Conservation (phyloP, 306 rosid genomes). For the Ceratonia siliqua region DNA sequence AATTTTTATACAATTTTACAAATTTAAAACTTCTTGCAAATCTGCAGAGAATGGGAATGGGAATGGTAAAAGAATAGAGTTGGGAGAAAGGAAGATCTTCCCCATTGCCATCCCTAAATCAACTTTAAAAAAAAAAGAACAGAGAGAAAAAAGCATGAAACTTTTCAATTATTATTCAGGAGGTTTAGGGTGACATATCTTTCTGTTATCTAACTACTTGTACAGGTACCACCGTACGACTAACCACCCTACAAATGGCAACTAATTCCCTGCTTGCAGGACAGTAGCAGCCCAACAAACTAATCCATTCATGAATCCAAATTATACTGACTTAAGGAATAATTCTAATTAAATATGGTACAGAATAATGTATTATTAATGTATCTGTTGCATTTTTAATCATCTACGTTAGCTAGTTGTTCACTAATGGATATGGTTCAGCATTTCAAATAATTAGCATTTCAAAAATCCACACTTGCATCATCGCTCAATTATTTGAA, state of each 20-base stretch:
- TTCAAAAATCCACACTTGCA: conserved; percentile 12
- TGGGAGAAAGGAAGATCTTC: too few species aligned
- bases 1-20: too few species aligned
- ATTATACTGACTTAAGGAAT: neutral
- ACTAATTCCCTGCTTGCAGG: neutral
- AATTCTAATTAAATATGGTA: neutral
- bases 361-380: neutral
- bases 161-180: neutral
- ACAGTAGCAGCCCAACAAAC: neutral
- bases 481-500: conserved; percentile 20
- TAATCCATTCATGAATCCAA: neutral
- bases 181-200: too few species aligned
- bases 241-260: neutral
- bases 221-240: neutral
- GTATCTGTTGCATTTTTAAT: neutral
- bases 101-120: too few species aligned
- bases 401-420: neutral
- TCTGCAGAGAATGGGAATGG: too few species aligned
- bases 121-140: too few species aligned
- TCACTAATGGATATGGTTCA: neutral
- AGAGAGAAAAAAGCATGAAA: too few species aligned
- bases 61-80: too few species aligned
- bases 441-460: conserved; percentile 19
- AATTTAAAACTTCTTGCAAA: too few species aligned
- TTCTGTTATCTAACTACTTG: conserved; percentile 5